A percentile compares a stretch with the other conserved stretches of the same genome.
Conservation (phyloP, 1,284 basidiomycete genomes). For the Athelia psychrophila region DNA sequence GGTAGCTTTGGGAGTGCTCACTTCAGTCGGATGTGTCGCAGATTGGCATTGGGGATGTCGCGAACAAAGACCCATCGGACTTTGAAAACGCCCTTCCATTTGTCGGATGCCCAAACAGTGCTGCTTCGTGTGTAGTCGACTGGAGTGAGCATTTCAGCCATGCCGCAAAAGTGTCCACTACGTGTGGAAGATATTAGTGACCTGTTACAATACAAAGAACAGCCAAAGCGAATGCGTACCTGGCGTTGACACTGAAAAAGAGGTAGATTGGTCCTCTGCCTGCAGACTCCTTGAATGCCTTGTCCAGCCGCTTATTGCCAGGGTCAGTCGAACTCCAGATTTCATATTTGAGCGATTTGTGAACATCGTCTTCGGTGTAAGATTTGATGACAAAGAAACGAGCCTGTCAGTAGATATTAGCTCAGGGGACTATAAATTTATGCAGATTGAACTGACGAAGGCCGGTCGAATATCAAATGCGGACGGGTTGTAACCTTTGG, state of each 20-base stretch:
- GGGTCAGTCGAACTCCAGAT: conserved; percentile 97
- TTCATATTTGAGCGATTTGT: conserved; percentile 94
- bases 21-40: conserved; percentile 85
- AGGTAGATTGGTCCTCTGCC: conserved; percentile 90
- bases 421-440: conserved; percentile 5
- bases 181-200: neutral
- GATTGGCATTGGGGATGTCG: conserved; percentile 85
- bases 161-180: conserved; percentile 94
- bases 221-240: conserved; percentile 32
- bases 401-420: conserved; percentile 47
- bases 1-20: conserved; percentile 30
- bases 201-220: conserved; percentile 4
- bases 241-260: conserved; percentile 95
- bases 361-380: conserved; percentile 96
- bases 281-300: conserved; percentile 88
- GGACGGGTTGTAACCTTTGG: conserved; percentile 89
- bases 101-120: conserved; percentile 96
- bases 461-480: conserved; percentile 81
- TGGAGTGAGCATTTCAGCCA: conserved; percentile 94
- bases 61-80: conserved; percentile 95
- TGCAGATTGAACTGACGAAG: conserved; percentile 48
- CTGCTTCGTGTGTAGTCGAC: conserved; percentile 84
- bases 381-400: conserved; percentile 97
- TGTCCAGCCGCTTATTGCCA: conserved; percentile 93
- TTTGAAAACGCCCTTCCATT: conserved; percentile 98